These are phyloP conservation scores for Candida adriatica DNA, from an alignment of 805 yeast genomes.

Conservation along the genomic window DNA sequence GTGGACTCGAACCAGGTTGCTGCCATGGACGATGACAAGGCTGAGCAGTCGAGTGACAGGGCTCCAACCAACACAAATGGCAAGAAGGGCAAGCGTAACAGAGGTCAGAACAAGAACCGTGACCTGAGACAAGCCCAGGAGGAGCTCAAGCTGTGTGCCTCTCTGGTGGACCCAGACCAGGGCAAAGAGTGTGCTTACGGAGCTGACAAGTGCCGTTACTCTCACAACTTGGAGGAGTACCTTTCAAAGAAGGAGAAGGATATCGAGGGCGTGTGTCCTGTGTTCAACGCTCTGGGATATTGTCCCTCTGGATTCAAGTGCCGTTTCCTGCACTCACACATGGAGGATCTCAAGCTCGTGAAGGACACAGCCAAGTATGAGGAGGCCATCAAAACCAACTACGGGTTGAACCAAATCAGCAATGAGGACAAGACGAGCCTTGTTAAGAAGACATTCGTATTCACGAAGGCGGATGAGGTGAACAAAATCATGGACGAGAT, in stretches of 20 bases:
- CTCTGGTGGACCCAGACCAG: slow-evolving; percentile 48
- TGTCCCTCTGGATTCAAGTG: slow-evolving; percentile 94
- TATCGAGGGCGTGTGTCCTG: slow-evolving; percentile 78
- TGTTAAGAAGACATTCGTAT: slow-evolving; percentile 48
- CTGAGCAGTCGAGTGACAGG: slow-evolving; percentile 35
- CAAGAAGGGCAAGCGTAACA: slow-evolving; percentile 39
- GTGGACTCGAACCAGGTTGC: slow-evolving; percentile 26
- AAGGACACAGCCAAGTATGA: slow-evolving; percentile 37
- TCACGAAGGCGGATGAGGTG: slow-evolving; percentile 50
- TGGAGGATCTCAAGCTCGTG: slow-evolving; percentile 36
- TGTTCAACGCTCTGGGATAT: slow-evolving; percentile 69
- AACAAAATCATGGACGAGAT: slow-evolving; percentile 60
- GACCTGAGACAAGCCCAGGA: slow-evolving; percentile 67
- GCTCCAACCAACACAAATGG: slow-evolving; percentile 29
- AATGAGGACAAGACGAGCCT: slow-evolving; percentile 30
- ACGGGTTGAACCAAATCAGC: slow-evolving; percentile 60
- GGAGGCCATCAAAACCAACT: slow-evolving; percentile 28
- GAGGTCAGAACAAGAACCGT: slow-evolving; percentile 83
- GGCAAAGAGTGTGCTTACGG: slow-evolving; percentile 52
- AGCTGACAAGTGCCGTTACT: slow-evolving; percentile 62
- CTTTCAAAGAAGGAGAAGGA: slow-evolving; percentile 63
- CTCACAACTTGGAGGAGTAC: slow-evolving; percentile 68
- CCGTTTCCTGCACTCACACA: slow-evolving; percentile 80
- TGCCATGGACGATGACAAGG: slow-evolving; percentile 38
- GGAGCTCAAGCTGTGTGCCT: slow-evolving; percentile 55